Percentiles rank a stretch among this genome's conserved stretches.
These are phyloP conservation scores for Apiospora aurea DNA, from an alignment of 2,329 filamentous ascomycete genomes.

Conservation along the genomic window DNA sequence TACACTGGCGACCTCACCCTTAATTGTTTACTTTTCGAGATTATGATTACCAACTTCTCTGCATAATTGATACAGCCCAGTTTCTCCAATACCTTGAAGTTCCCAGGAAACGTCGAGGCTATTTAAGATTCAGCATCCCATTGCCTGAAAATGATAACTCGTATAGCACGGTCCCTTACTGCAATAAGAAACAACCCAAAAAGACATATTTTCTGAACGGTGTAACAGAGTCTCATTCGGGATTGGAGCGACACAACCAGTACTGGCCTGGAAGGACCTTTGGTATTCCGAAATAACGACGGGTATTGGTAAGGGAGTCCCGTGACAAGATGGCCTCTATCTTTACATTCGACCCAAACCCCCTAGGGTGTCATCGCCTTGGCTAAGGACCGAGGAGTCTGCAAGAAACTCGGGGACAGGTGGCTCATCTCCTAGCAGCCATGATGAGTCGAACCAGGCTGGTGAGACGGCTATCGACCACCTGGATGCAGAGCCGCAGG, in stretches of 20 bases:
- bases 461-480: constrained; percentile 59
- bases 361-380: constrained; percentile 90
- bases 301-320: constrained; percentile 14
- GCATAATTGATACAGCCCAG: background rate
- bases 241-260: background rate
- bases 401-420: constrained; percentile 42
- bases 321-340: constrained; percentile 80
- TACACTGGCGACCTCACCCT: background rate
- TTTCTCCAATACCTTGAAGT: background rate
- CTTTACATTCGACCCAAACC: constrained; percentile 92
- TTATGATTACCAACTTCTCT: constrained; percentile 9
- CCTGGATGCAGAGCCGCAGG: constrained; percentile 88
- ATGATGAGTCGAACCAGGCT: constrained; percentile 36
- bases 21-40: background rate
- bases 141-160: constrained; percentile 11
- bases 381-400: constrained; percentile 68
- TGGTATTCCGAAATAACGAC: background rate
- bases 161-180: background rate
- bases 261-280: background rate
- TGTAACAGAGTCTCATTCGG: background rate
- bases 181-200: constrained; percentile 5
- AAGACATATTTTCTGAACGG: background rate
- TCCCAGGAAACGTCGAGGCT: background rate
- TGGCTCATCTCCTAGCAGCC: constrained; percentile 44
- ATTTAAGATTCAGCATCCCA: background rate